Evolutionary conservation across 306 rosid genomes (phyloP), one percentile per base, ranked within the genome.

Genomic region (Parietaria judaica): DNA sequence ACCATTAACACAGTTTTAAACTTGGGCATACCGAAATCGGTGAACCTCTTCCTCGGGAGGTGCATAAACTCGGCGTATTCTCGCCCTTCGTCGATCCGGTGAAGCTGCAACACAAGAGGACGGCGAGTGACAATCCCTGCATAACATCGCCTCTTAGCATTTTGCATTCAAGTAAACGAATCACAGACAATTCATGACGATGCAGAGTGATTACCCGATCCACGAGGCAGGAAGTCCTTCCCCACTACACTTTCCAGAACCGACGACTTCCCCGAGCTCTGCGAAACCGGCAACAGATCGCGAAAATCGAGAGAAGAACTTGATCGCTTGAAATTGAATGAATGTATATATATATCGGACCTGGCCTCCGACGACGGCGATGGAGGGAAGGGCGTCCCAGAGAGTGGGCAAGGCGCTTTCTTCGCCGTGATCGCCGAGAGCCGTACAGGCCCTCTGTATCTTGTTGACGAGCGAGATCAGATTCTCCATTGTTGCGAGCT

Each of bases 261-360:
- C 7, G 97, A 91, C n/a, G 97, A 91, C 79, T 91, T 91, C 23
- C 97, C 97, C 6, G 97, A 91, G 72, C 96, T 90, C 97, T 90
- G 72, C 48, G 38, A 54, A 60, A 16, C 7, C 13, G 48, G 15
- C 67, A 51, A 17, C 35, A 12, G 14, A 7, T n/a, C 53, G 12
- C 35, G 46, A 61, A 10, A 6, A 59, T 43, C 16, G 4, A 56
- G 15, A 34, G 3, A 14, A 11, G 17, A 3, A 48, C 36, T 50
- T 37, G 60, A 57, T 54, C 31, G 2, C 31, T 23, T 23, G 31
- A 23, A 23, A 23, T 23, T 23, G 31, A 23, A 23, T 23, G 31
- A 23, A 23, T 23, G 31, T 23, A 23, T 23, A 23, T 23, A 23
- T 23, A 23, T 23, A 73, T 43, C 41, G 14, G 8, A 78, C 96